Conservation (phyloP, 768 basidiomycete genomes). For the Fistulinella prunicolor region DNA sequence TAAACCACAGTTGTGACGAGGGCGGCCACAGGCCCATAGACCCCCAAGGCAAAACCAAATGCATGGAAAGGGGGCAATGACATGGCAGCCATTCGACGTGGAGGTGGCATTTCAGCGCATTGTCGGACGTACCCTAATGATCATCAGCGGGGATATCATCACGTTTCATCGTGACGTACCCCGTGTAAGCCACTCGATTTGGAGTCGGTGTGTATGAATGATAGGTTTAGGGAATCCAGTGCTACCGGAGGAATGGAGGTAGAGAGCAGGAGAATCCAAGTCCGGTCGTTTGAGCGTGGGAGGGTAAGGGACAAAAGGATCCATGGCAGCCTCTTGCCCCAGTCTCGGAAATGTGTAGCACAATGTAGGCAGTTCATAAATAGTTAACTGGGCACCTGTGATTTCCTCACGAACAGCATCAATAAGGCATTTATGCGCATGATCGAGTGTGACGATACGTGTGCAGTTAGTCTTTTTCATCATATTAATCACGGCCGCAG, state of each 20-base stretch:
- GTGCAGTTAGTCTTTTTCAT: conserved; percentile 20
- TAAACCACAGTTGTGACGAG: conserved; percentile 23
- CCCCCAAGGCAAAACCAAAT: conserved; percentile 14
- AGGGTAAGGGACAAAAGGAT: conserved; percentile 15
- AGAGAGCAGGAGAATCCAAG: conserved; percentile 14
- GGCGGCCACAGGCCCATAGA: conserved; percentile 20
- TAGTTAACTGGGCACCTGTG: not conserved
- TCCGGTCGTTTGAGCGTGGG: not conserved
- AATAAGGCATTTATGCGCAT: conserved; percentile 10
- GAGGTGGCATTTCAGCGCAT: no score
- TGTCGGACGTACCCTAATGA: no score
- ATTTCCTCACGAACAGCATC: conserved; percentile 7
- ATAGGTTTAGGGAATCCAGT: conserved; percentile 48
- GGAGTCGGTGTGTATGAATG: conserved; percentile 27
- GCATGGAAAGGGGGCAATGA: conserved; percentile 39
- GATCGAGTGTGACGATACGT: no score
- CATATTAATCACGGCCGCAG: conserved; percentile 18
- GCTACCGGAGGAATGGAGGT: conserved; percentile 33
- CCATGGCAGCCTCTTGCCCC: conserved; percentile 6
- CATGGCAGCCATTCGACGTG: conserved; percentile 24
- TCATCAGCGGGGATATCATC: not conserved
- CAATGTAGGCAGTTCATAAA: conserved; percentile 18
- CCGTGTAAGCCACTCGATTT: conserved; percentile 34
- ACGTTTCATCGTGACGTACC: conserved; percentile 22
- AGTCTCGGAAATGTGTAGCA: conserved; percentile 35